These are phyloP conservation scores for Erigeron canadensis DNA, from an alignment of 129 eudicot genomes.

Conservation along the genomic window DNA sequence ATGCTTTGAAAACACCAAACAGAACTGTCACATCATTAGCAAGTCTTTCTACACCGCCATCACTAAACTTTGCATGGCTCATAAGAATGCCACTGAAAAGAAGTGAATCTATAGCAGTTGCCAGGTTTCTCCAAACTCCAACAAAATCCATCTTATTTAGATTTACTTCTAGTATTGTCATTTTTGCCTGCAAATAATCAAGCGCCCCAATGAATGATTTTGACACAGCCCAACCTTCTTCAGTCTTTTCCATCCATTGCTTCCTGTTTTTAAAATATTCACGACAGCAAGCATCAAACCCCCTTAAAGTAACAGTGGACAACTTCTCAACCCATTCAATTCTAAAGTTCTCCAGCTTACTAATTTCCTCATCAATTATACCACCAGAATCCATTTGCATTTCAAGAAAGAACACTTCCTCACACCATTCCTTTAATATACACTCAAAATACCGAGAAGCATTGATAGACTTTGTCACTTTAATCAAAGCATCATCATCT, in stretches of 20 bases:
- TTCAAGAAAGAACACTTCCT: constrained; percentile 83
- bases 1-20: constrained; percentile 63
- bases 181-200: constrained; percentile 76
- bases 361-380: constrained; percentile 61
- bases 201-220: constrained; percentile 63
- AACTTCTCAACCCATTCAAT: constrained; percentile 79
- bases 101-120: constrained; percentile 58
- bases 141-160: constrained; percentile 74
- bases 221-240: constrained; percentile 69
- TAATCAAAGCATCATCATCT: constrained; percentile 65
- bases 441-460: constrained; percentile 58
- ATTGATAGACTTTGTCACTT: constrained; percentile 71
- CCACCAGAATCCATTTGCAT: constrained; percentile 56
- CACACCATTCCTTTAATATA: constrained; percentile 70
- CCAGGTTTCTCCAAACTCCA: constrained; percentile 77
- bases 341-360: constrained; percentile 68
- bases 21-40: constrained; percentile 62
- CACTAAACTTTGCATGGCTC: constrained; percentile 58
- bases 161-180: constrained; percentile 53
- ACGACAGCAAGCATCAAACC: constrained; percentile 65
- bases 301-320: constrained; percentile 69
- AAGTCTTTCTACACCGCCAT: constrained; percentile 71
- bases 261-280: constrained; percentile 79
- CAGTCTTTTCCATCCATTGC: constrained; percentile 80
- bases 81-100: constrained; percentile 52